Base-by-base conservation (phyloP, 75 land plant genomes). In the Picea sitchensis region DNA sequence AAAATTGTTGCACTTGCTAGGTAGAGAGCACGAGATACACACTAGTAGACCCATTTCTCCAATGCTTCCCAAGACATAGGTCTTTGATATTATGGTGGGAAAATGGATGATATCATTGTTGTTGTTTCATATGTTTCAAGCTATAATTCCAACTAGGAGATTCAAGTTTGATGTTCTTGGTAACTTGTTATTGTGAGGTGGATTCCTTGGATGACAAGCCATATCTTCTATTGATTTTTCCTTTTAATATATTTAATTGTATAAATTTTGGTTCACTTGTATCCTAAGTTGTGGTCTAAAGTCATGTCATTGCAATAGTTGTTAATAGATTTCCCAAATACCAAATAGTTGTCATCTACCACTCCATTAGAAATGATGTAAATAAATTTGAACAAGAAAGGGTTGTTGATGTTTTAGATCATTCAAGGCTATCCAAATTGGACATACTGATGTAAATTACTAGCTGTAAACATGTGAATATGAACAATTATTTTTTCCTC, bases 51-150 rank as follows among this genome's bases (percentile, higher is more conserved):
- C 14, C 98, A 95, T 59, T 96, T 96, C 61, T 92, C 99, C n/a
- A 84, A 91, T 62, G 98, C 98, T 79, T 95, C 99, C 20, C 99
- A 94, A 80, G 95, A 92, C 78, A 95, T 98, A 71, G 98, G 98
- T 32, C 90, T 83, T 68, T 89, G 91, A 32, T 96, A 91, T 72
- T 90, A 91, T 82, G 95, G 99, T 73, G 99, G 98, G 15, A 96
- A 94, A 79, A 90, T 96, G 73, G 99, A 96, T 60, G 97, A 96
- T 64, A 92, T 92, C 80, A 94, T 92, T 65, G 94, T 94, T 44
- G 81, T 94, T 69, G 94, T 92, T 31, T 94, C 96, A 18, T 92
- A 90, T 60, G 82, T 94, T 17, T 81, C 94, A 21, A 84, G 84
- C 81, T 38, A 62, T 44, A 77, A 69, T 34, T 59, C 86, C 17